phyloP scores from a whole-genome alignment of 1,139 yeast species.

The Scheffersomyces illinoinensis region DNA sequence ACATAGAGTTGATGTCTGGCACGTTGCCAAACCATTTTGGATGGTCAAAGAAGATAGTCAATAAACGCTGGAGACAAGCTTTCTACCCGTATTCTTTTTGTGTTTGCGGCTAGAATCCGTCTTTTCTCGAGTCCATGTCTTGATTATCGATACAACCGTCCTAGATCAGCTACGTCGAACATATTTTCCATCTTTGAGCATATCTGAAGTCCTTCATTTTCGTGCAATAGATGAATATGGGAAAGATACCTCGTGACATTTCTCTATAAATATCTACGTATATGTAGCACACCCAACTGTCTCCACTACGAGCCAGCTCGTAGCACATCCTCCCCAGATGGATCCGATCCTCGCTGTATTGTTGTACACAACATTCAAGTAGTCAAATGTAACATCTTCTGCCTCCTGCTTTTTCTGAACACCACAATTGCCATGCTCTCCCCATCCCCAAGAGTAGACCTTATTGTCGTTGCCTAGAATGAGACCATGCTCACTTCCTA shows the following conservation, averaged over 20 bases:
- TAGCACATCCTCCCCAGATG: constrained; percentile 47
- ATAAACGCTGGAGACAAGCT: neutral
- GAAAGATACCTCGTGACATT: constrained; percentile 78
- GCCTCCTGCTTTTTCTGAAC: constrained; percentile 14
- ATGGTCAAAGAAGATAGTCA: constrained; percentile 16
- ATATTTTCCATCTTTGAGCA: constrained; percentile 77
- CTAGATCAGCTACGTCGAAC: constrained; percentile 69
- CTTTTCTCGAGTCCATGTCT: constrained; percentile 5
- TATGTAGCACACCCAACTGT: neutral
- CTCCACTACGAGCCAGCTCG: constrained; percentile 37
- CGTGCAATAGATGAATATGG: constrained; percentile 68
- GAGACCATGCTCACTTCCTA: constrained; percentile 90
- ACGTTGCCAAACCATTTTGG: constrained; percentile 3
- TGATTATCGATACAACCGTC: constrained; percentile 59
- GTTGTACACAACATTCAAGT: constrained; percentile 38
- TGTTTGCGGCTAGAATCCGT: neutral
- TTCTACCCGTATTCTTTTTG: neutral
- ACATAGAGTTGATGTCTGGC: neutral
- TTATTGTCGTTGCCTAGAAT: constrained; percentile 26
- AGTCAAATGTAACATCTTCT: constrained; percentile 36
- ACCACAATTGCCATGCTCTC: constrained; percentile 98
- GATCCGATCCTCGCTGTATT: constrained; percentile 21
- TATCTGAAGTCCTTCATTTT: constrained; percentile 19
- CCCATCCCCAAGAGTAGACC: constrained; percentile 94
- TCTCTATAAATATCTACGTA: constrained; percentile 1